Evolutionary conservation across 2,329 filamentous ascomycete species (phyloP).

Genomic region (Aspergillus bombycis): DNA sequence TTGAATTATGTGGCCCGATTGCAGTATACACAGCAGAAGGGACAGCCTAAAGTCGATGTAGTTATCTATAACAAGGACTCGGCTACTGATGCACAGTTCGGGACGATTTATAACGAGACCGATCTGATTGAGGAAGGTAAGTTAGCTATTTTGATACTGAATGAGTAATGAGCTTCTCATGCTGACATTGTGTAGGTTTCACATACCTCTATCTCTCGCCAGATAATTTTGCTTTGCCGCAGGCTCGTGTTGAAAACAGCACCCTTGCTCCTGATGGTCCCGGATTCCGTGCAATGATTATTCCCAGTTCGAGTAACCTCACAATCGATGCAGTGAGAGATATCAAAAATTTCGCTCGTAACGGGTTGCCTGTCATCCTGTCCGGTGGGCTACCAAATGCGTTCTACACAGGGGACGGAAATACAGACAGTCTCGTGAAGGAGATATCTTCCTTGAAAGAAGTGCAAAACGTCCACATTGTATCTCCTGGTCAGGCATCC

Average conservation of each 20-base stretch:
- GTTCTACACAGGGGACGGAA: constrained; percentile 13
- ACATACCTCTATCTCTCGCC: constrained; percentile 51
- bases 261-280: constrained; percentile 29
- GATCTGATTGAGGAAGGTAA: constrained; percentile 20
- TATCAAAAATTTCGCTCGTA: constrained; percentile 16
- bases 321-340: constrained; percentile 16
- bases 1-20: constrained; percentile 21
- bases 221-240: constrained; percentile 47
- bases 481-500: constrained; percentile 33
- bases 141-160: background rate
- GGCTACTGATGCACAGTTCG: constrained; percentile 16
- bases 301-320: constrained; percentile 19
- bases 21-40: constrained; percentile 28
- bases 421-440: constrained; percentile 35
- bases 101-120: constrained; percentile 16
- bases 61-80: constrained; percentile 43
- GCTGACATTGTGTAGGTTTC: constrained; percentile 30
- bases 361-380: constrained; percentile 46
- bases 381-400: constrained; percentile 8
- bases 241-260: constrained; percentile 40
- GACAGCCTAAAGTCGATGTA: constrained; percentile 46
- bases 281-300: constrained; percentile 29
- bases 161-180: background rate
- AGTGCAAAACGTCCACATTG: constrained; percentile 41
- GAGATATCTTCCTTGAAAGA: constrained; percentile 27